These are phyloP conservation scores for Colletotrichum paranaense DNA, from an alignment of 2,329 filamentous ascomycete genomes.

Conservation along the genomic window DNA sequence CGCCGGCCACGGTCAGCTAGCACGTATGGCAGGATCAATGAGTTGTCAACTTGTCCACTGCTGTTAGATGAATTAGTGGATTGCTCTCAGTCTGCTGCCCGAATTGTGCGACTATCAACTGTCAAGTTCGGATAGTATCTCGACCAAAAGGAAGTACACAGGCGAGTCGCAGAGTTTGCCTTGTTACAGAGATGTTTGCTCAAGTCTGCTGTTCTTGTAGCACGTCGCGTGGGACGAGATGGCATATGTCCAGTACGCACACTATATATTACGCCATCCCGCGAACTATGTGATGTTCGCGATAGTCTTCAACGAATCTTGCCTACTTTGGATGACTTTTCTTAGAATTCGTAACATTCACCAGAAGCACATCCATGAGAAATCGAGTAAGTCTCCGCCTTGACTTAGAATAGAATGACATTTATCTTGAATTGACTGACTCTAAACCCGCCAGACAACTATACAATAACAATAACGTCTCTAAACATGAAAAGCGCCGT, in stretches of 20 bases:
- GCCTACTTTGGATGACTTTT: too few species aligned
- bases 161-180: background rate
- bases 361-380: background rate
- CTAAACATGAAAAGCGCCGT: background rate
- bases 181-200: background rate
- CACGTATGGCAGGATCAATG: background rate
- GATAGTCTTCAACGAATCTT: background rate
- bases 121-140: background rate
- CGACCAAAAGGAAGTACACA: background rate
- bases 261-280: background rate
- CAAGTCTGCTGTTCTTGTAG: background rate
- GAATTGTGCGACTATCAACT: background rate
- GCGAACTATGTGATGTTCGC: background rate
- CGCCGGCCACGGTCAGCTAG: background rate
- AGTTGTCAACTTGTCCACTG: background rate
- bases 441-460: background rate
- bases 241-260: background rate
- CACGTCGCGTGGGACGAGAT: background rate
- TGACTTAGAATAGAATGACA: background rate
- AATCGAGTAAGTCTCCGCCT: background rate
- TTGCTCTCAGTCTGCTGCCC: background rate
- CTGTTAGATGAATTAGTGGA: background rate
- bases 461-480: background rate
- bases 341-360: background rate
- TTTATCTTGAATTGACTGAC: background rate